Evolutionary conservation across 306 rosid species (phyloP), one percentile per base, ranked within the genome.

Genomic region (Malus asiatica): DNA sequence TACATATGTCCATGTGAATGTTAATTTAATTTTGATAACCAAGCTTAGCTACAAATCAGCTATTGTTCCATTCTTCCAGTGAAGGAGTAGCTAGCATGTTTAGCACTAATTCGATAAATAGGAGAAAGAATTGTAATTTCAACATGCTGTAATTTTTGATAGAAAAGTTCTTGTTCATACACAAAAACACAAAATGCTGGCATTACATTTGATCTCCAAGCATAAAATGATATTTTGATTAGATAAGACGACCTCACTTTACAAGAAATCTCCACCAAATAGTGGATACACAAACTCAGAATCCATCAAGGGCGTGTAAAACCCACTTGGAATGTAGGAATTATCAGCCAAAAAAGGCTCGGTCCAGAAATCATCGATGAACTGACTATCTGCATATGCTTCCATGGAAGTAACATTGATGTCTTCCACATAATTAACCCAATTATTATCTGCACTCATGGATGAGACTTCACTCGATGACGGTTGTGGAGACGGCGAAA

Each of bases 291-390:
- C 20, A 62, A 38, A 72, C 35, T 76, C 86, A 1, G 62, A 59
- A 19, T 78, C 86, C 74, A 60, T 59, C 16, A 64, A 61, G 61
- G 79, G 35, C 3, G 64, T 22, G 11, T 57, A 57, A 11, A 42
- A 25, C 29, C 64, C 79, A 63, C 15, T 64, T 40, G 82, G 64
- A 29, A 62, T 18, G 73, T 70, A 71, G 53, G 61, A 77, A 58
- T 66, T 61, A n/a, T 83, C 89, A 3, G 74, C 58, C 68, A 81
- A 11, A 78, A 85, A 83, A 57, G 87, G 84, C 62, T 85, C 80
- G 20, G 84, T 71, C 91, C 86, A 85, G 79, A 88, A 85, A 77
- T 68, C 48, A 25, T 53, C 84, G 30, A 66, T 55, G 68, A 78
- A 73, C 18, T 76, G 68, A 29, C 8, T 16, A 33, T 3, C 77